Evolutionary conservation across 495 filamentous ascomycete genomes (phyloP).

Genomic region (Lichenothelia convexa): DNA sequence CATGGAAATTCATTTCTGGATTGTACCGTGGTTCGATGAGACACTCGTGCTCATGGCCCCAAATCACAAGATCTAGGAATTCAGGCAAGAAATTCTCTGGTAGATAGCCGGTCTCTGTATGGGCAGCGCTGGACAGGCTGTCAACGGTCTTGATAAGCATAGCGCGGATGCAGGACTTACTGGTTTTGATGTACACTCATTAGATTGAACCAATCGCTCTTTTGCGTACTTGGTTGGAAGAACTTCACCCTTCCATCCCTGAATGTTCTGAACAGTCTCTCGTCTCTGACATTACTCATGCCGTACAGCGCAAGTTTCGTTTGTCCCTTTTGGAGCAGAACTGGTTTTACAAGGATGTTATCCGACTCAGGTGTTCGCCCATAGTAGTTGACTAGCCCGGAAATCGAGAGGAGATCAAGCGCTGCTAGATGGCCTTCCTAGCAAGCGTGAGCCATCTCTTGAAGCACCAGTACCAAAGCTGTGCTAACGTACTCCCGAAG

Average conservation of each 20-base stretch:
- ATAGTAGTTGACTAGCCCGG: conserved; percentile 89
- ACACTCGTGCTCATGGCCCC: conserved; percentile 98
- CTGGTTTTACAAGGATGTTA: conserved; percentile 76
- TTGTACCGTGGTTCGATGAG: conserved; percentile 68
- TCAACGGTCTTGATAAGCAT: neutral
- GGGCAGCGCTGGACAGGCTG: conserved; percentile 54
- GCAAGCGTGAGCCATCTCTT: conserved; percentile 7
- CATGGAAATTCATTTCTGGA: conserved; percentile 72
- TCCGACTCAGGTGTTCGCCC: conserved; percentile 81
- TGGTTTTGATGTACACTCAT: conserved; percentile 96
- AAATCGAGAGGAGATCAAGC: conserved; percentile 76
- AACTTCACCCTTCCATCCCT: conserved; percentile 86
- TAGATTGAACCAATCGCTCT: conserved; percentile 88
- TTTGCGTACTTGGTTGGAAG: conserved; percentile 66
- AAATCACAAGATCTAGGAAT: conserved; percentile 81
- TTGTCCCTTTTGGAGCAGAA: conserved; percentile 79
- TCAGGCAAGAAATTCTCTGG: conserved; percentile 88
- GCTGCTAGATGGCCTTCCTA: conserved; percentile 74
- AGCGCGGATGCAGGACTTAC: conserved; percentile 12
- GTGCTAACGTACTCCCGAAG: conserved; percentile 46
- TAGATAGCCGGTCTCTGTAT: conserved; percentile 77
- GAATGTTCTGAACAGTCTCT: conserved; percentile 85
- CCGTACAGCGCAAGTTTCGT: conserved; percentile 94
- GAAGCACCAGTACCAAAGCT: neutral
- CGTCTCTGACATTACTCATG: conserved; percentile 90